Conservation (phyloP, 139 green algal species). For the Chlorella sorokiniana region DNA sequence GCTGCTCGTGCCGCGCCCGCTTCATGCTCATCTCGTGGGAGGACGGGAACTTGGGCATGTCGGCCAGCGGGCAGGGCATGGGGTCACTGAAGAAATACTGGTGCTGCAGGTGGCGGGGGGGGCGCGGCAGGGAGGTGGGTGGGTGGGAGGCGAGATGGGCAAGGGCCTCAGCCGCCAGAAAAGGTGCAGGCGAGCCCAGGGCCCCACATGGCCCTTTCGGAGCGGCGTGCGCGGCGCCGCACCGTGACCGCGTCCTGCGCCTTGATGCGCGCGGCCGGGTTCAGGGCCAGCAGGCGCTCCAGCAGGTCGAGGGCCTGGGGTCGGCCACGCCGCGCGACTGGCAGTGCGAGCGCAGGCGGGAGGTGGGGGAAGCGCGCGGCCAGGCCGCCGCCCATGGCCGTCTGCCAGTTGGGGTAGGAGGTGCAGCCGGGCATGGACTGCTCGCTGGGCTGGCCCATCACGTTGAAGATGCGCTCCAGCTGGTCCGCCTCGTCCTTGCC, state of each 20-base stretch:
- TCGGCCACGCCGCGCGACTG: conserved; percentile 21
- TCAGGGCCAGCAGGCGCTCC: conserved; percentile 69
- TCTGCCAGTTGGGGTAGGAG: neutral
- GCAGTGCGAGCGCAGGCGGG: neutral
- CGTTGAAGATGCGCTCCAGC: conserved; percentile 85
- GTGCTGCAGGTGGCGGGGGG: neutral
- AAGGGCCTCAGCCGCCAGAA: too few species aligned
- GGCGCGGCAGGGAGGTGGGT: neutral
- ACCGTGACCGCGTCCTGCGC: conserved; percentile 65
- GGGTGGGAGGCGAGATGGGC: neutral
- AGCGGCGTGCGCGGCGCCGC: neutral
- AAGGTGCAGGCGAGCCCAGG: too few species aligned
- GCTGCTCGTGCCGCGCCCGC: conserved; percentile 15
- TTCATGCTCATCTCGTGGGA: conserved; percentile 36
- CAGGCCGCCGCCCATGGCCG: neutral
- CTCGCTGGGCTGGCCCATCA: conserved; percentile 85
- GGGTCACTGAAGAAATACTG: neutral
- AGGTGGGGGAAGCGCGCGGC: neutral
- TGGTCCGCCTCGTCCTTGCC: conserved; percentile 89
- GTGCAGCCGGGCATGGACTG: conserved; percentile 56
- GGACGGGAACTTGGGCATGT: conserved; percentile 11
- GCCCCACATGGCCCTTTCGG: too few species aligned
- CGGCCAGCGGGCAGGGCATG: neutral
- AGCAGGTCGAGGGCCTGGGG: conserved; percentile 67
- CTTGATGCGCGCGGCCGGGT: conserved; percentile 70